These are phyloP conservation scores for Cladorrhinum sp. DNA, from an alignment of 2,329 filamentous ascomycete species.

Conservation along the genomic window DNA sequence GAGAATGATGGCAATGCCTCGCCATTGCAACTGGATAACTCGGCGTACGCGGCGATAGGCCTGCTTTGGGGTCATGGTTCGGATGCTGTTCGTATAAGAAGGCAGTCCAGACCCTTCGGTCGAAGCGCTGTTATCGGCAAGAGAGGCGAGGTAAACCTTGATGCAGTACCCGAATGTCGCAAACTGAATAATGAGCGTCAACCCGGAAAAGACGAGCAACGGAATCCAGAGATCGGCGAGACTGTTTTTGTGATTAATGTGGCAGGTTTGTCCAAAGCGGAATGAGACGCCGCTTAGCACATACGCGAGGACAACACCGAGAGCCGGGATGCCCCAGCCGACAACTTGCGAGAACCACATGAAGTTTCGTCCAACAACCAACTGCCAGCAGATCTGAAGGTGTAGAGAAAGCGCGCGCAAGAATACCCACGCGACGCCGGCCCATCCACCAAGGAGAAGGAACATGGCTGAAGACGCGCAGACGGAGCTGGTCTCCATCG, in stretches of 20 bases:
- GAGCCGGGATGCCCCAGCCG: conserved; percentile 80
- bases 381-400: conserved; percentile 96
- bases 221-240: conserved; percentile 89
- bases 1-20: conserved; percentile 83
- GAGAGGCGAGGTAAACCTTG: conserved; percentile 85
- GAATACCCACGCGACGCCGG: conserved; percentile 85
- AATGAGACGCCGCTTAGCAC: conserved; percentile 89
- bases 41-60: conserved; percentile 83
- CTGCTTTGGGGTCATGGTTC: conserved; percentile 76
- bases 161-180: conserved; percentile 89
- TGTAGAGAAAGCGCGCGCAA: conserved; percentile 87
- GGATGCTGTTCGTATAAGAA: conserved; percentile 71
- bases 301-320: conserved; percentile 73
- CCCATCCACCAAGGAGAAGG: conserved; percentile 81
- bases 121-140: conserved; percentile 68
- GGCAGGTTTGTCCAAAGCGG: conserved; percentile 86
- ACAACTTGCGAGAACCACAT: conserved; percentile 79
- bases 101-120: conserved; percentile 72
- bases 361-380: conserved; percentile 81
- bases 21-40: conserved; percentile 90
- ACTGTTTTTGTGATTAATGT: conserved; percentile 87
- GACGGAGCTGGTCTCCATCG: conserved; percentile 76
- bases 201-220: conserved; percentile 70
- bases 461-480: conserved; percentile 89
- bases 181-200: conserved; percentile 77